Percentiles rank a stretch among this genome's conserved stretches.
Conservation (phyloP, 805 yeast species). For the Zygoascus tannicola region DNA sequence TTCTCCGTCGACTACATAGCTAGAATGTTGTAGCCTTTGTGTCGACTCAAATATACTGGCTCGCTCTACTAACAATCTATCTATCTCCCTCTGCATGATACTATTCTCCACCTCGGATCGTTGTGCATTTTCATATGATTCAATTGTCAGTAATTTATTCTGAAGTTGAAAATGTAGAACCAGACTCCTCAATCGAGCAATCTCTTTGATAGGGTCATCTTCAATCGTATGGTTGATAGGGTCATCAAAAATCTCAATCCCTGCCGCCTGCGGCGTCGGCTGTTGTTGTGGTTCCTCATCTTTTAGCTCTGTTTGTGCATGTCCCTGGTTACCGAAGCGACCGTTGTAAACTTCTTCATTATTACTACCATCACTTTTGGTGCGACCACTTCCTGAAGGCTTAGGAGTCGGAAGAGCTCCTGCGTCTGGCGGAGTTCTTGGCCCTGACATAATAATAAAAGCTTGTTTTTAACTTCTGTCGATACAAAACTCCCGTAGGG, state of each 20-base stretch:
- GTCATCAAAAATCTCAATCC: background rate
- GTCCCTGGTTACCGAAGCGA: background rate
- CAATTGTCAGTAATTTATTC: conserved; percentile 34
- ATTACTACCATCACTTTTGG: background rate
- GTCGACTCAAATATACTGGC: background rate
- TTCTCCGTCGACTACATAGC: background rate
- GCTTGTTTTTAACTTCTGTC: too few species aligned
- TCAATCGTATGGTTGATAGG: background rate
- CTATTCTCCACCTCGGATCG: conserved; percentile 40
- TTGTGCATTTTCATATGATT: conserved; percentile 36
- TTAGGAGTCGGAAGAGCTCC: background rate
- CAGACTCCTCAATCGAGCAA: conserved; percentile 6
- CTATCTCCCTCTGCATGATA: conserved; percentile 39
- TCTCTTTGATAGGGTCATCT: background rate
- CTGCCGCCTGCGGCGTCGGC: background rate
- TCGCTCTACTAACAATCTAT: conserved; percentile 30
- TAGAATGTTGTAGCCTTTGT: background rate
- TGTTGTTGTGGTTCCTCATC: background rate
- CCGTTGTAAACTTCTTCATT: background rate
- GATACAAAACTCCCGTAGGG: too few species aligned
- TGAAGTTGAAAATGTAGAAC: conserved; percentile 25
- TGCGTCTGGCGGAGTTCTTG: background rate
- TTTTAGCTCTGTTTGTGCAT: background rate
- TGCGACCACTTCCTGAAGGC: background rate
- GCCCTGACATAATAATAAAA: too few species aligned